Percentiles rank a stretch among this genome's conserved stretches.
Evolutionary conservation across 169 alveolate species (phyloP).

Genomic region (Cryptosporidium ubiquitum): DNA sequence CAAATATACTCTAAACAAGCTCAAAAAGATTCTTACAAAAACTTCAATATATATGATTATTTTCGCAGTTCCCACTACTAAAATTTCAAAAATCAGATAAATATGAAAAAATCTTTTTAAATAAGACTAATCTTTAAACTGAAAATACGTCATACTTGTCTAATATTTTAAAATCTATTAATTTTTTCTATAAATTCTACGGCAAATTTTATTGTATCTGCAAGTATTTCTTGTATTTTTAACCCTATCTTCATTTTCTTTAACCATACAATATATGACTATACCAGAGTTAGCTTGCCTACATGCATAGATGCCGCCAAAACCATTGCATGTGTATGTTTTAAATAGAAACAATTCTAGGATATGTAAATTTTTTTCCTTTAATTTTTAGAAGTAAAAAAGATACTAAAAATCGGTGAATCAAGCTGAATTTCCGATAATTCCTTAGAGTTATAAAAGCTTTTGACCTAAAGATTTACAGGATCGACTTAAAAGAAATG

Average conservation of each 20-base stretch:
- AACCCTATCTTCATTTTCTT: background rate
- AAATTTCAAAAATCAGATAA: too few relatives aligned
- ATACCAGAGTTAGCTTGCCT: background rate
- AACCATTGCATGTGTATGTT: background rate
- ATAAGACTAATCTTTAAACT: background rate
- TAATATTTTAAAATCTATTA: too few relatives aligned
- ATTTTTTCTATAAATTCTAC: background rate
- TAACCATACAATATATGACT: too few relatives aligned
- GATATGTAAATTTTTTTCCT: background rate
- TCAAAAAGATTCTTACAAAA: background rate
- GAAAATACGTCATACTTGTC: too few relatives aligned
- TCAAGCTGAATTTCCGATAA: background rate
- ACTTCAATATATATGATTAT: background rate
- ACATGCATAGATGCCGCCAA: background rate
- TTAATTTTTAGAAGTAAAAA: too few relatives aligned
- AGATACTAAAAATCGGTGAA: background rate
- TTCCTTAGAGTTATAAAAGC: background rate
- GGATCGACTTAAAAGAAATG: background rate
- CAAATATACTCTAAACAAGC: background rate
- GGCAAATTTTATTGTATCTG: background rate
- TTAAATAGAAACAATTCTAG: background rate
- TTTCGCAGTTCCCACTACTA: background rate
- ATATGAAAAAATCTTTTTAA: background rate
- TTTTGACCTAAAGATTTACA: background rate
- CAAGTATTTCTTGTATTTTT: too few relatives aligned